Evolutionary conservation across 345 rosid genomes (phyloP).

Genomic region (Brassica rapa): DNA sequence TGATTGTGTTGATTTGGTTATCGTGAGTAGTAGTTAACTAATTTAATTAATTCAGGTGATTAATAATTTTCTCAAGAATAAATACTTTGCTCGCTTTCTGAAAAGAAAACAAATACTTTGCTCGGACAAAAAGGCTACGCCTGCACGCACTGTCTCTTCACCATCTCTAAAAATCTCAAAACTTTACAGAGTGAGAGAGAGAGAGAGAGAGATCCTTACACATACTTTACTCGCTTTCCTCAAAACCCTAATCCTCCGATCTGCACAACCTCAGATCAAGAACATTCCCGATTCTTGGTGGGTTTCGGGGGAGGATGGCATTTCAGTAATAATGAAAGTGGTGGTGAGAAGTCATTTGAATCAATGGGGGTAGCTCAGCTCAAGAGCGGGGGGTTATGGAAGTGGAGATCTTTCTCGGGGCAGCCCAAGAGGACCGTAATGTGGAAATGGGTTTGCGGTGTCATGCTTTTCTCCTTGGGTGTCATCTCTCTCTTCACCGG

Average conservation of each 20-base stretch:
- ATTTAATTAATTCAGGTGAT: slow-evolving; percentile 18
- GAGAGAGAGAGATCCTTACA: not conserved
- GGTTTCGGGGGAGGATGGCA: slow-evolving; percentile 36
- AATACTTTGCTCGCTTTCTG: not conserved
- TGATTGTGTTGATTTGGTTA: not conserved
- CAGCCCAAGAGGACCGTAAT: slow-evolving; percentile 52
- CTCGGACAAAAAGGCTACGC: slow-evolving; percentile 30
- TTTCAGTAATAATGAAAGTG: slow-evolving; percentile 47
- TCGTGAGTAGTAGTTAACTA: slow-evolving; percentile 1
- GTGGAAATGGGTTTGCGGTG: slow-evolving; percentile 74
- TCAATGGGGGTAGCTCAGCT: slow-evolving; percentile 67
- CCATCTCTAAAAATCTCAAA: slow-evolving; percentile 13
- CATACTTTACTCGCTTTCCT: not conserved
- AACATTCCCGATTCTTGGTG: slow-evolving; percentile 5
- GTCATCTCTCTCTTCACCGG: slow-evolving; percentile 91
- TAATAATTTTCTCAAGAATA: not conserved
- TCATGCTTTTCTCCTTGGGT: slow-evolving; percentile 84
- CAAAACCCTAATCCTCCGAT: not conserved
- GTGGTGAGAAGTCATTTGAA: slow-evolving; percentile 13
- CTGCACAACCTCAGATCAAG: not conserved
- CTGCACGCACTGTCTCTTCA: slow-evolving; percentile 10
- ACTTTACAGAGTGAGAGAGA: not conserved
- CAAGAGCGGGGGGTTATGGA: slow-evolving; percentile 41
- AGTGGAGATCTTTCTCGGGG: slow-evolving; percentile 50
- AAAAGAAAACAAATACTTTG: not conserved